Percentiles rank a stretch among this genome's conserved stretches.
Conservation (phyloP, 164 flowering plant genomes). For the Malania oleifera region DNA sequence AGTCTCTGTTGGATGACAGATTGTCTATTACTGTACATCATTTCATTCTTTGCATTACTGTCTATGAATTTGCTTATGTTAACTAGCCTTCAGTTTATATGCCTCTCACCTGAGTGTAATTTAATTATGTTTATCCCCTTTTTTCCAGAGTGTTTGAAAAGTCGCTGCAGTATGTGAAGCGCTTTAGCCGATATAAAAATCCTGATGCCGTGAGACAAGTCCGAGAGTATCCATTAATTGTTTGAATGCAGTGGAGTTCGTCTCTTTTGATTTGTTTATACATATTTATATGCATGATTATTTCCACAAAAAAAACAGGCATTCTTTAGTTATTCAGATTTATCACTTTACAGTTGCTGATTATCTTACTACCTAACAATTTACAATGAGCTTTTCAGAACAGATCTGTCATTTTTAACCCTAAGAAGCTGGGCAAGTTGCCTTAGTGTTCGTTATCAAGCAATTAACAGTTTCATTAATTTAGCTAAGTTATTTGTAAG, state of each 20-base stretch:
- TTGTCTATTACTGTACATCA: background rate
- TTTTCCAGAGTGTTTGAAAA: slow-evolving; percentile 86
- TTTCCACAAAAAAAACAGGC: too few species aligned
- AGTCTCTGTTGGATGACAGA: background rate
- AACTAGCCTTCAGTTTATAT: background rate
- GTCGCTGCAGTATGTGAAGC: slow-evolving; percentile 96
- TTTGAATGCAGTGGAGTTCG: background rate
- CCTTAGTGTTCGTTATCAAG: too few species aligned
- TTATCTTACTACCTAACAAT: too few species aligned
- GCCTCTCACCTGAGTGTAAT: background rate
- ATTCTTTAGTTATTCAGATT: too few species aligned
- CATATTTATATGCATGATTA: too few species aligned
- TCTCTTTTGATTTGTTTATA: too few species aligned
- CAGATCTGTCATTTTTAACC: too few species aligned
- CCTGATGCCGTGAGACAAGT: slow-evolving; percentile 97
- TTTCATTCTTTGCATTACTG: background rate
- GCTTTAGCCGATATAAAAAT: slow-evolving; percentile 96
- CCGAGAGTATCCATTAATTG: slow-evolving; percentile 82
- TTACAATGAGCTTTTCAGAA: too few species aligned
- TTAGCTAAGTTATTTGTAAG: too few species aligned
- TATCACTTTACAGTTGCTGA: too few species aligned
- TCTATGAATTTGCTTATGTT: background rate
- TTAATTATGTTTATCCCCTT: background rate
- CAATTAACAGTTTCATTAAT: too few species aligned
- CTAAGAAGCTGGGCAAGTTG: too few species aligned